Evolutionary conservation across 2,329 filamentous ascomycete species (phyloP).

Genomic region (Acrocalymma vagum): DNA sequence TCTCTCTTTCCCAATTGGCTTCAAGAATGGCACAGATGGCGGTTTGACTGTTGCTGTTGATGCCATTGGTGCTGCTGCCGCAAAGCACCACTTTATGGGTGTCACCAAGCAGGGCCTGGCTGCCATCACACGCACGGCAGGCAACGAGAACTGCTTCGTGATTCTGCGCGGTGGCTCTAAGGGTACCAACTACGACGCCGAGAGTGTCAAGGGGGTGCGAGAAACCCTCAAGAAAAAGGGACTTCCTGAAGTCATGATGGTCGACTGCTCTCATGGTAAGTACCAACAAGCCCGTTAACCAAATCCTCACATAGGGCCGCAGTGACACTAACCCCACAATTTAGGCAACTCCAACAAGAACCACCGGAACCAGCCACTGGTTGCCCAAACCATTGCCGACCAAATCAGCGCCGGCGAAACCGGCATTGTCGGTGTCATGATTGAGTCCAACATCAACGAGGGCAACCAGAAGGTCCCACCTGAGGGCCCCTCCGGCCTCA

Average conservation of each 20-base stretch:
- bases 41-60: slow-evolving; percentile 91
- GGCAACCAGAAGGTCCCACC: slow-evolving; percentile 78
- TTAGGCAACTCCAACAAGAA: slow-evolving; percentile 95
- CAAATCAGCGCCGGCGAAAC: slow-evolving; percentile 89
- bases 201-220: slow-evolving; percentile 80
- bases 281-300: neutral
- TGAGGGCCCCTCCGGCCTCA: slow-evolving; percentile 79
- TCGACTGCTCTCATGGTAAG: slow-evolving; percentile 95
- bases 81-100: slow-evolving; percentile 97
- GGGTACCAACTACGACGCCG: slow-evolving; percentile 92
- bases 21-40: slow-evolving; percentile 99
- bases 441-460: slow-evolving; percentile 97
- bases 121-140: slow-evolving; percentile 90
- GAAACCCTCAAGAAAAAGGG: slow-evolving; percentile 83
- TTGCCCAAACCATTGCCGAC: slow-evolving; percentile 81
- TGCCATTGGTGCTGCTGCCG: slow-evolving; percentile 82
- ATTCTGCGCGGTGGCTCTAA: slow-evolving; percentile 91
- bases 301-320: slow-evolving; percentile 27
- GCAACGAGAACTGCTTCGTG: slow-evolving; percentile 97
- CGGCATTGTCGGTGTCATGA: slow-evolving; percentile 95
- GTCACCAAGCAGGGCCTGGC: slow-evolving; percentile 97
- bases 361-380: slow-evolving; percentile 96
- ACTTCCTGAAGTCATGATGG: slow-evolving; percentile 90
- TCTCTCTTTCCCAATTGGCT: slow-evolving; percentile 95
- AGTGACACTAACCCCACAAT: too few relatives aligned